These are phyloP conservation scores for Fusarium annulatum DNA, from an alignment of 2,329 filamentous ascomycete species.

Conservation along the genomic window DNA sequence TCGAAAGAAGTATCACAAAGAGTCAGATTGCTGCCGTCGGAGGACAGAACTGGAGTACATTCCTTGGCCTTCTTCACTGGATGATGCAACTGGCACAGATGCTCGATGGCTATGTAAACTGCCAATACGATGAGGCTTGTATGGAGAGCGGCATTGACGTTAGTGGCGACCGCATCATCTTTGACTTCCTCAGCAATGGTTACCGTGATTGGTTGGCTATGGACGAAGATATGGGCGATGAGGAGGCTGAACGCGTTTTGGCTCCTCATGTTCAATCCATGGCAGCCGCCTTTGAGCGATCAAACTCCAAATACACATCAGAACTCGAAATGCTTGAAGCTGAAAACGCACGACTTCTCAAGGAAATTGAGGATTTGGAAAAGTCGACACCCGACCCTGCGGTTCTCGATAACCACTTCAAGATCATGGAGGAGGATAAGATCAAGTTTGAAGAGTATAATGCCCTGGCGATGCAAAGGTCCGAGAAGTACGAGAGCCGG, in stretches of 20 bases:
- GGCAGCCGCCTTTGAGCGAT: slow-evolving; percentile 85
- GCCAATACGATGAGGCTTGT: slow-evolving; percentile 90
- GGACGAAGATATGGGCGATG: slow-evolving; percentile 87
- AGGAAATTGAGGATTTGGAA: slow-evolving; percentile 90
- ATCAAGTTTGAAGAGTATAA: slow-evolving; percentile 98
- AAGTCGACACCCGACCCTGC: slow-evolving; percentile 86
- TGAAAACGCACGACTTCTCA: slow-evolving; percentile 81
- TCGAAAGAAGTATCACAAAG: slow-evolving; percentile 95
- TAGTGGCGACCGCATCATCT: slow-evolving; percentile 90
- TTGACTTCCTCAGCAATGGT: slow-evolving; percentile 87
- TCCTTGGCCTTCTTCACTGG: slow-evolving; percentile 94
- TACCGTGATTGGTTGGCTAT: slow-evolving; percentile 95
- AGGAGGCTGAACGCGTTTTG: slow-evolving; percentile 82
- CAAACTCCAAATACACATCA: slow-evolving; percentile 85
- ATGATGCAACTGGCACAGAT: slow-evolving; percentile 98
- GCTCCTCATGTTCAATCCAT: slow-evolving; percentile 88
- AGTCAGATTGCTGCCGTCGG: slow-evolving; percentile 95
- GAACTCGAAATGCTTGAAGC: slow-evolving; percentile 88
- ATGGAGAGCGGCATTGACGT: slow-evolving; percentile 89
- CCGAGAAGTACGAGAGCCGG: slow-evolving; percentile 87
- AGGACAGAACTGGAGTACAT: slow-evolving; percentile 96
- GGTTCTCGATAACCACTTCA: slow-evolving; percentile 87
- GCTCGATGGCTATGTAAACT: slow-evolving; percentile 82
- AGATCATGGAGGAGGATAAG: slow-evolving; percentile 93
- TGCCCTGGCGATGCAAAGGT: slow-evolving; percentile 81